Evolutionary conservation across 139 green algal species (phyloP), one percentile per base, ranked within the genome.

Genomic region (Desmodesmus armatus): DNA sequence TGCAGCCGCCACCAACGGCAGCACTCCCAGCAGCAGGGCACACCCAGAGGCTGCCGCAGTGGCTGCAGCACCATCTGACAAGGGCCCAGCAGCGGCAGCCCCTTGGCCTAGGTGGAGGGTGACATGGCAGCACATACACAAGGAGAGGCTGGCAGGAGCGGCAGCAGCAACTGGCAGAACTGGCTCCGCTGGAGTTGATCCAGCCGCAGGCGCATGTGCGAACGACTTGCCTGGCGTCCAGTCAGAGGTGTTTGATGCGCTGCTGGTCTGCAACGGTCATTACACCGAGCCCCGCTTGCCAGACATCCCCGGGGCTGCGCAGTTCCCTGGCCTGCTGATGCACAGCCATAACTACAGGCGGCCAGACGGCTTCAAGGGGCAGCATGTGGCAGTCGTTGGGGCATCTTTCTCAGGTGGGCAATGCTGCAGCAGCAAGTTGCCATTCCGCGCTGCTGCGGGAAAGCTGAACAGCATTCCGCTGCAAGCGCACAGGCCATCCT

Each of bases 231-330:
- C n/a, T 21, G 21, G 49, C 31, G 35, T 37, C 31, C 23, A 35
- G 9, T 33, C 60, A 2, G 84, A 90, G 43, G 51, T 71, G 37
- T 98, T 96, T 90, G 95, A 98, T 87, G 95, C 94, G 0, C 87
- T 98, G 9, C 90, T 97, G 27, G 90, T 97, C 11, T 91, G 82
- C 55, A 97, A 97, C 80, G 95, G 95, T 21, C 94, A 98, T 83
- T 97, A 96, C 75, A 90, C 80, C 17, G 79, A 93, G 66, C 93
- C 95, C 3, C 79, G 90, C 17, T 47, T 93, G 43, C 90, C 91
- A 17, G 29, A 89, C 0, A 66, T 95, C 33, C 29, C 39, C 5
- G 92, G 91, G n/a, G 88, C 67, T 5, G 73, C 49, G 13, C 23
- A 0, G 21, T 84, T 82, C 29, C 88, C 85, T 4, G 92, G 90